Base-by-base conservation (phyloP, 179 eudicot species). In the Silene coronaria region DNA sequence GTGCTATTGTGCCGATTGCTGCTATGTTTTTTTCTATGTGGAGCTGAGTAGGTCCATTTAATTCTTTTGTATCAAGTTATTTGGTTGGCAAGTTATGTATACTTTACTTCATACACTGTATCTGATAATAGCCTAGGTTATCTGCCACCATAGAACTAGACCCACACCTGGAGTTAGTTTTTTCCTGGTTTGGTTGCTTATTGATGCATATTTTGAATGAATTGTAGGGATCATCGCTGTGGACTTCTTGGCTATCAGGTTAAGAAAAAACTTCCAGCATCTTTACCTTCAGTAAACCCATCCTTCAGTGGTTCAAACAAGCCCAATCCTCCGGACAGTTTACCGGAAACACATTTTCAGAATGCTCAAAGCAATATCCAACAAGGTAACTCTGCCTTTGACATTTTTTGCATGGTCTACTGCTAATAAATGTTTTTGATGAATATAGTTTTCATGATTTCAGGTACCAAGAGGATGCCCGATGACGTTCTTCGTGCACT, bases 221-320 rank as follows among this genome's bases (percentile, higher is more conserved):
- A 77, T 74, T 83, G 79, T 83, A 94, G 98, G 98, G 92, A 91
- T 78, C 81, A 78, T 82, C 98, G 92, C 73, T 94, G 98, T 81
- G 94, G 90, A 76, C 88, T 91, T 28, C 74, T 94, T 78, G 98
- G 98, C 51, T 94, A 94, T 84, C 88, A 82, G 71, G 85, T 78
- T 53, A 82, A 76, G 76, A 90, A 82, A 84, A 86, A 82, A 67
- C 77, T 82, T 67, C 85, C 71, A 79, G 87, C 78, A 36, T 77
- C 83, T 51, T 48, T 51, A 57, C 60, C 84, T 24, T 71, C 73
- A 12, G 60, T 64, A 19, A 72, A 57, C 38, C 65, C 85, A 26
- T 68, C 89, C 65, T 45, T 58, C 78, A 78, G 74, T 71, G 71
- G 70, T 63, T 72, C 77, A 67, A 71, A 73, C 30, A 78, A 69